Evolutionary conservation across 305 asterid genomes (phyloP).

Genomic region (Solanum hybrid): DNA sequence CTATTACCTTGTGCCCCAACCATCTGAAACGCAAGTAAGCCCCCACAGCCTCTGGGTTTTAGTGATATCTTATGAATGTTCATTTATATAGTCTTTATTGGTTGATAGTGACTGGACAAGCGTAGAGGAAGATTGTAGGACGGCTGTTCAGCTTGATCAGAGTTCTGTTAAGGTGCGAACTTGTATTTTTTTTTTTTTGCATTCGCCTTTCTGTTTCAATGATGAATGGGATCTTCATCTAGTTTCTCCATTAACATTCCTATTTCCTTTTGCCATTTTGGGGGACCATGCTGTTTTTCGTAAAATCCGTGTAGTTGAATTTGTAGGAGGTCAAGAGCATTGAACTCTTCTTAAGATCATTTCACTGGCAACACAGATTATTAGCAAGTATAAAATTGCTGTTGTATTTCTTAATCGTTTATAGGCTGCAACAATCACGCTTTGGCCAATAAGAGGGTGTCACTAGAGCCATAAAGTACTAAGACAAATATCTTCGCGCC

Average conservation of each 20-base stretch:
- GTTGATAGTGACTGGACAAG: slow-evolving; percentile 60
- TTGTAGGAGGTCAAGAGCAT: neutral
- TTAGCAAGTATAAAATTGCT: too few relatives aligned
- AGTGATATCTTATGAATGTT: neutral
- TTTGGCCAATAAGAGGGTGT: neutral
- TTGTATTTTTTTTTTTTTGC: neutral
- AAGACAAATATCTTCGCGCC: neutral
- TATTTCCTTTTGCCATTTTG: neutral
- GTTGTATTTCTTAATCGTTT: too few relatives aligned
- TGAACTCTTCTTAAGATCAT: neutral
- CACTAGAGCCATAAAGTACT: neutral
- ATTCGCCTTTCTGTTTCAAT: neutral
- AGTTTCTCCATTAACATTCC: neutral
- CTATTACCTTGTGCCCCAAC: slow-evolving; percentile 81
- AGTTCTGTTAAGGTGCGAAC: slow-evolving; percentile 53
- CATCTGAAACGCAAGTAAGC: slow-evolving; percentile 72
- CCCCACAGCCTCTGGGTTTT: slow-evolving; percentile 2
- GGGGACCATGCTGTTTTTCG: neutral
- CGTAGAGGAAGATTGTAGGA: slow-evolving; percentile 87
- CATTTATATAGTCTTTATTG: neutral
- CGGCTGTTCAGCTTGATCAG: slow-evolving; percentile 75
- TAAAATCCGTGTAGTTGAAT: neutral
- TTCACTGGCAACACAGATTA: neutral
- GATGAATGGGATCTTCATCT: neutral
- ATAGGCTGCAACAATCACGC: neutral